Conservation (phyloP, 305 asterid species). For the Fraxinus baroniana region DNA sequence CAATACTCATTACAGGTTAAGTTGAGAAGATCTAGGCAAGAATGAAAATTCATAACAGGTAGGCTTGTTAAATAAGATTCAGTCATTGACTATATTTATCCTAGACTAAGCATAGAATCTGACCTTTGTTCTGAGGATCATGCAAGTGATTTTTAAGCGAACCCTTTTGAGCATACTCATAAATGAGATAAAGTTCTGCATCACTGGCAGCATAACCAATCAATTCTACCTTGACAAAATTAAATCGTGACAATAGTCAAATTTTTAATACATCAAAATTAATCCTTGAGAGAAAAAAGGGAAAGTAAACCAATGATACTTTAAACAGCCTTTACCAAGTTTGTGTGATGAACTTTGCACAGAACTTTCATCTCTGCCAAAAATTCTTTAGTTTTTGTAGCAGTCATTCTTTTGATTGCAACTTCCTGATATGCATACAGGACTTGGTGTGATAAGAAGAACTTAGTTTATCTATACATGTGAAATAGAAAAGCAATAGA, state of each 20-base stretch:
- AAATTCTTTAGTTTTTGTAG: slow-evolving; percentile 82
- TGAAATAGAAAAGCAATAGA: slow-evolving; percentile 16
- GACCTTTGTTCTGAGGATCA: slow-evolving; percentile 87
- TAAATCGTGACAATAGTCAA: slow-evolving; percentile 30
- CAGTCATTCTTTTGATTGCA: slow-evolving; percentile 84
- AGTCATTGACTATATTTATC: neutral
- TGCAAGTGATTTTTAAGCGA: slow-evolving; percentile 82
- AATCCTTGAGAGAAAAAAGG: neutral
- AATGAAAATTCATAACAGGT: neutral
- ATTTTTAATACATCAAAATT: neutral
- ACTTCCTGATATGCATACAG: slow-evolving; percentile 63
- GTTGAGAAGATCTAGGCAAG: neutral
- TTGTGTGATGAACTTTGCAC: slow-evolving; percentile 95
- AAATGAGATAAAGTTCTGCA: slow-evolving; percentile 78
- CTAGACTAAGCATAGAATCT: slow-evolving; percentile 4
- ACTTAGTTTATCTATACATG: slow-evolving; percentile 11
- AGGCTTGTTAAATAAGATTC: neutral
- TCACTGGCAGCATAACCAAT: slow-evolving; percentile 89
- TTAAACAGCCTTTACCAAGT: slow-evolving; percentile 62
- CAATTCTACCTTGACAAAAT: slow-evolving; percentile 79
- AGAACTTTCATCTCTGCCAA: slow-evolving; percentile 92
- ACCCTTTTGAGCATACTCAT: slow-evolving; percentile 91
- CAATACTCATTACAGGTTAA: neutral
- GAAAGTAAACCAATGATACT: neutral
- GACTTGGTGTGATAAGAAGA: neutral